Percentiles rank a stretch among this genome's conserved stretches.
Conservation (phyloP, 1,139 yeast genomes). For the Chernovozyma sophiae-reginae region DNA sequence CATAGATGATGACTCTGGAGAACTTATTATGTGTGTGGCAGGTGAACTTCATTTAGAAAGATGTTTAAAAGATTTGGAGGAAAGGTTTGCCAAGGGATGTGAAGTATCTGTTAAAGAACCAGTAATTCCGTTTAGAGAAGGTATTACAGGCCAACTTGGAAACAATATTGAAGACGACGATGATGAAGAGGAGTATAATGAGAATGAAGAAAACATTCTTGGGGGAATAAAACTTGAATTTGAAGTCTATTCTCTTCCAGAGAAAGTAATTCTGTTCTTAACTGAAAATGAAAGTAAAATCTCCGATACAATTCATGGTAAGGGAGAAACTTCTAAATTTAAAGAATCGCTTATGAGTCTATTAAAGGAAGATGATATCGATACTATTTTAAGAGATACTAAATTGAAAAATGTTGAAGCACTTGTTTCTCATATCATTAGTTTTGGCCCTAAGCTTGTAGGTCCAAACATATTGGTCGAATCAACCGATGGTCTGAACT, state of each 20-base stretch:
- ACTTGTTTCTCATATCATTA: constrained; percentile 45
- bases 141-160: constrained; percentile 36
- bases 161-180: constrained; percentile 5
- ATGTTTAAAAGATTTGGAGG: constrained; percentile 82
- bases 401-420: constrained; percentile 16
- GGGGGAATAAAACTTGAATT: constrained; percentile 48
- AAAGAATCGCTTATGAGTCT: constrained; percentile 26
- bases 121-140: constrained; percentile 88
- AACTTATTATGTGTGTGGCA: constrained; percentile 88
- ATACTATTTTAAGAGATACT: constrained; percentile 8
- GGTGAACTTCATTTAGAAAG: constrained; percentile 93
- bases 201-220: constrained; percentile 15
- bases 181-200: constrained; percentile 28
- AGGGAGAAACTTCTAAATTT: constrained; percentile 22
- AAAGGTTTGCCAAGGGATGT: constrained; percentile 82
- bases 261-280: constrained; percentile 47
- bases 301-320: constrained; percentile 16
- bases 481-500: constrained; percentile 24
- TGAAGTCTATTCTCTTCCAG: constrained; percentile 57
- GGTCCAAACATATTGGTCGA: constrained; percentile 80
- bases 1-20: constrained; percentile 81
- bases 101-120: constrained; percentile 88
- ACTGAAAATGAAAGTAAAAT: constrained; percentile 39
- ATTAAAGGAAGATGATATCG: constrained; percentile 23
- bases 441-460: constrained; percentile 73